phyloP scores from a whole-genome alignment of 2,329 filamentous ascomycete genomes.

The Fusarium praegraminearum region DNA sequence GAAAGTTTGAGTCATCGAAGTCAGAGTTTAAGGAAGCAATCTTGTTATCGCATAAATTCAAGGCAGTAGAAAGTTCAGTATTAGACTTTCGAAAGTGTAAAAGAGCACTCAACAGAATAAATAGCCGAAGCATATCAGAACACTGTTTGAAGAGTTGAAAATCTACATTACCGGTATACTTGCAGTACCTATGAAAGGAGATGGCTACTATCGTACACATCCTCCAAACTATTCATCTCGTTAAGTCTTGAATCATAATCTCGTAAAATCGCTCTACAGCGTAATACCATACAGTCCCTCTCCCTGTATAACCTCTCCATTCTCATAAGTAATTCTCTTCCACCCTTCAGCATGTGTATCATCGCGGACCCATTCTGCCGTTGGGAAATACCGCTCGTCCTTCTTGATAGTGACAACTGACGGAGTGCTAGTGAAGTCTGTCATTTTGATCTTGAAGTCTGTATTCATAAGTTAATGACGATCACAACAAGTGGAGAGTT shows the following conservation, averaged over 20 bases:
- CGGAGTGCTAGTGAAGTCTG: conserved; percentile 97
- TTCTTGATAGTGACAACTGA: conserved; percentile 99
- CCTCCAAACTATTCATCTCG: background rate
- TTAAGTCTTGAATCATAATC: background rate
- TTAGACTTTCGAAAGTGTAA: too few species aligned
- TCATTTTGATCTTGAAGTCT: conserved; percentile 97
- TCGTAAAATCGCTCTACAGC: background rate
- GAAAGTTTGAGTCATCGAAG: too few species aligned
- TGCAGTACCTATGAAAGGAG: background rate
- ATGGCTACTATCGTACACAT: conserved; percentile 1
- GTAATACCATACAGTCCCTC: conserved; percentile 65
- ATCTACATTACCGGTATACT: background rate
- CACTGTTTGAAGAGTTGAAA: background rate
- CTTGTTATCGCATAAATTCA: too few species aligned
- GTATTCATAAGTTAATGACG: background rate
- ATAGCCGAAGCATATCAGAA: background rate
- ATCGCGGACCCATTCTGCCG: conserved; percentile 76
- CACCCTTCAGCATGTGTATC: conserved; percentile 68
- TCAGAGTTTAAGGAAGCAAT: too few species aligned
- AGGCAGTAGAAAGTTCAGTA: too few species aligned
- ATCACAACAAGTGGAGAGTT: fast-evolving
- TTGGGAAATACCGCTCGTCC: conserved; percentile 93
- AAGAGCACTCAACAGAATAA: too few species aligned
- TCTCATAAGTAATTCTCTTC: conserved; percentile 72
- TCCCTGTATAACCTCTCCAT: conserved; percentile 63